A percentile compares a stretch with the other conserved stretches of the same genome.
phyloP scores from a whole-genome alignment of 2,329 filamentous ascomycete species.

The Tolypocladium amazonense region DNA sequence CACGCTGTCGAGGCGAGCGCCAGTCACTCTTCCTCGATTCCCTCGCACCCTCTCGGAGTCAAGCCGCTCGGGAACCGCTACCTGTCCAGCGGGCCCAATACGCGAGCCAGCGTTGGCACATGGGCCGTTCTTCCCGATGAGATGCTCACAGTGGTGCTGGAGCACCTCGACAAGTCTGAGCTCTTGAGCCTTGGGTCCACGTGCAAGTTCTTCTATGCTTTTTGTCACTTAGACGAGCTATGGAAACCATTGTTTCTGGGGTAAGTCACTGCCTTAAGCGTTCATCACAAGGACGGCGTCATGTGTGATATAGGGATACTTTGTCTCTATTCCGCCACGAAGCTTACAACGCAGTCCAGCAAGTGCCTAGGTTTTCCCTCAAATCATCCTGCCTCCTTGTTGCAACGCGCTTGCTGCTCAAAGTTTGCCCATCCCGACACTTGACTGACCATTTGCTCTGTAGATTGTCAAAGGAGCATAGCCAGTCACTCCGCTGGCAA shows the following conservation, averaged over 20 bases:
- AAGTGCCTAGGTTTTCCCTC: neutral
- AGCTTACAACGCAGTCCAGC: neutral
- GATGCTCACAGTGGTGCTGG: constrained; percentile 62
- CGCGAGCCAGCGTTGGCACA: constrained; percentile 53
- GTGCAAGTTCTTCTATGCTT: constrained; percentile 80
- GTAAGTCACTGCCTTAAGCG: constrained; percentile 46
- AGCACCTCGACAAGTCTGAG: constrained; percentile 55
- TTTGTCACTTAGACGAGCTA: constrained; percentile 71
- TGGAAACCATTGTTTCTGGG: constrained; percentile 79
- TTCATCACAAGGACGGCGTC: neutral
- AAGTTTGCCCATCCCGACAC: neutral
- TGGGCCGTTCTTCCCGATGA: constrained; percentile 72
- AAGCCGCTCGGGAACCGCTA: constrained; percentile 81
- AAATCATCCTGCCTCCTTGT: neutral
- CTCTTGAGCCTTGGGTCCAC: constrained; percentile 61
- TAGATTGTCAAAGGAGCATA: constrained; percentile 20
- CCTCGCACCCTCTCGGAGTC: constrained; percentile 70
- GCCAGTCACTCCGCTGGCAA: constrained; percentile 45
- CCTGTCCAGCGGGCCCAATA: constrained; percentile 53
- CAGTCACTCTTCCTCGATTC: constrained; percentile 40
- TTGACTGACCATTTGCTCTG: constrained; percentile 5
- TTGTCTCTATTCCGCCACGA: neutral
- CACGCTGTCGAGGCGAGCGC: neutral
- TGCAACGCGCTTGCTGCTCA: neutral
- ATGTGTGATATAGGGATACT: neutral